Evolutionary conservation across 306 rosid species (phyloP).

Genomic region (Senna tora): DNA sequence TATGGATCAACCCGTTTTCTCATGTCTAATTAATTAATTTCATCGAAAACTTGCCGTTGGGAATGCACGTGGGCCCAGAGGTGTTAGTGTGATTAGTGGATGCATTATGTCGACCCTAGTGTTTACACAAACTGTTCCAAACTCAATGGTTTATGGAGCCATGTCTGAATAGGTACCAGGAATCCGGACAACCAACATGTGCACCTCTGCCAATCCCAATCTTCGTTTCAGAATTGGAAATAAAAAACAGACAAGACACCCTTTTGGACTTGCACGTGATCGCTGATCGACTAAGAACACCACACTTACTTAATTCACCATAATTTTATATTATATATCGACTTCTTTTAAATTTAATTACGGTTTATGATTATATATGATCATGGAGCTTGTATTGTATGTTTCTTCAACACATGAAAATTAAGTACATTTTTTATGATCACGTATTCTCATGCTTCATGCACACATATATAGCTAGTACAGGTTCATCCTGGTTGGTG

Average conservation of each 20-base stretch:
- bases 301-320: constrained; percentile 13
- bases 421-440: not conserved
- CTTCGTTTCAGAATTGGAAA: constrained; percentile 34
- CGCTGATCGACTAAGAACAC: constrained; percentile 34
- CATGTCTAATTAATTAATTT: too few relatives aligned
- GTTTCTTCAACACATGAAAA: constrained; percentile 16
- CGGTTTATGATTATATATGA: constrained; percentile 15
- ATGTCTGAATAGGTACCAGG: constrained; percentile 43
- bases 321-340: constrained; percentile 8
- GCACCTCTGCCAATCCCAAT: constrained; percentile 51
- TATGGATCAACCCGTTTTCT: too few relatives aligned
- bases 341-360: too few relatives aligned
- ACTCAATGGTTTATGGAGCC: constrained; percentile 5
- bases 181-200: constrained; percentile 52
- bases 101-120: too few relatives aligned
- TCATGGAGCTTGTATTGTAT: constrained; percentile 38
- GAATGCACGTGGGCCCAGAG: too few relatives aligned
- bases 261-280: constrained; percentile 51
- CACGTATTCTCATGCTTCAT: constrained; percentile 2
- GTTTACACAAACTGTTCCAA: too few relatives aligned
- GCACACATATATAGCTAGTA: too few relatives aligned
- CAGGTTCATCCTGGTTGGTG: too few relatives aligned
- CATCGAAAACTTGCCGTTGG: too few relatives aligned
- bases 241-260: constrained; percentile 41
- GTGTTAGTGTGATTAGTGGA: too few relatives aligned